Conservation (phyloP, 2,329 filamentous ascomycete species). For the Juglanconis sp. region DNA sequence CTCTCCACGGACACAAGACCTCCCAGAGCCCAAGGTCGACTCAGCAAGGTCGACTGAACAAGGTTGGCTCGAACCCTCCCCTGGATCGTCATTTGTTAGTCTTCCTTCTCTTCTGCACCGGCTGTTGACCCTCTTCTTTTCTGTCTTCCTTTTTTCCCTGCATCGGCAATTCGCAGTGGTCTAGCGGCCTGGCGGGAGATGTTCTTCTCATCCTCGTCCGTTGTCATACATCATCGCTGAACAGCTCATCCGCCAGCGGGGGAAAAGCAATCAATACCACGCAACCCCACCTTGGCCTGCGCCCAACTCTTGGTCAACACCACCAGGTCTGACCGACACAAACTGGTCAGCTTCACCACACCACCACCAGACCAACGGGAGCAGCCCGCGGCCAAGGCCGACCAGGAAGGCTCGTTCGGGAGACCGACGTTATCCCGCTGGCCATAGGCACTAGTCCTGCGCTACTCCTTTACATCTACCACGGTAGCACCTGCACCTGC, state of each 20-base stretch:
- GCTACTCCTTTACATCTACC: background rate
- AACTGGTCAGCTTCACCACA: conserved; percentile 3
- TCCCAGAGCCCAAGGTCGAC: no score
- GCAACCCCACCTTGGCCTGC: conserved; percentile 1
- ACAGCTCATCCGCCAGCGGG: background rate
- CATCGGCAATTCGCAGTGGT: background rate
- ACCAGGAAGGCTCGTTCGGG: background rate
- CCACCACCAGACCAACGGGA: conserved; percentile 6
- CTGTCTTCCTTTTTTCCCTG: background rate
- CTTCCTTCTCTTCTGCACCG: background rate
- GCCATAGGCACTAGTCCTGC: background rate
- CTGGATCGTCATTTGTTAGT: background rate
- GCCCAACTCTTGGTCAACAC: background rate
- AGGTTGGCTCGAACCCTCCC: background rate
- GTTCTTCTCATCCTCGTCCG: background rate
- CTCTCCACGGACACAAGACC: background rate
- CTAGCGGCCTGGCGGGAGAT: background rate
- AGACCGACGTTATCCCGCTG: background rate
- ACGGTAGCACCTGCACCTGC: no score
- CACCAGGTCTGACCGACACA: conserved; percentile 14
- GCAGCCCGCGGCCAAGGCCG: background rate
- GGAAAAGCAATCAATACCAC: background rate
- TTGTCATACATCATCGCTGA: conserved; percentile 7
- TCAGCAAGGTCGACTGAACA: background rate
- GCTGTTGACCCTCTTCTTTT: background rate